phyloP scores from a whole-genome alignment of 2,329 filamentous ascomycete genomes.

The Myriosclerotinia curreyana region DNA sequence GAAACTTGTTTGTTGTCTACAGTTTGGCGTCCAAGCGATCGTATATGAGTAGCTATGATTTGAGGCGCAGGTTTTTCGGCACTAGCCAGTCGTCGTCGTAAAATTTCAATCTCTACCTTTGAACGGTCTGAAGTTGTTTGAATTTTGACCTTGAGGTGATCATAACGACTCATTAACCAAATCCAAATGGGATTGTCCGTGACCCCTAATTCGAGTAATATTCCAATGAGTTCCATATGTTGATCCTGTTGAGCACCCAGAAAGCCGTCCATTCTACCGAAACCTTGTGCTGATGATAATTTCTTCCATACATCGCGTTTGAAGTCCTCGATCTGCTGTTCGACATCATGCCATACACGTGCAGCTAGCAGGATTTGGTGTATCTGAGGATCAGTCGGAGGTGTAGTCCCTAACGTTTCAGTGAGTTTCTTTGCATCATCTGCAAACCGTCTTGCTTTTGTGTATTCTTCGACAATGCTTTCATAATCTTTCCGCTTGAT shows the following conservation, averaged over 20 bases:
- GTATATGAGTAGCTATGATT: conserved; percentile 70
- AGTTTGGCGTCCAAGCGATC: conserved; percentile 66
- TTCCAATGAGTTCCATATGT: conserved; percentile 85
- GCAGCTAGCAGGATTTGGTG: conserved; percentile 85
- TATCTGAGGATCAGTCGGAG: conserved; percentile 73
- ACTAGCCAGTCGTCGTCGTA: conserved; percentile 75
- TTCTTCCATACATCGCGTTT: conserved; percentile 88
- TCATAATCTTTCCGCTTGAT: conserved; percentile 93
- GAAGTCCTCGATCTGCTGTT: conserved; percentile 79
- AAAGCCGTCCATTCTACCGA: conserved; percentile 34
- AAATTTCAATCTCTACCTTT: conserved; percentile 86
- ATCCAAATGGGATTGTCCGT: conserved; percentile 96
- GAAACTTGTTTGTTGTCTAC: conserved; percentile 59
- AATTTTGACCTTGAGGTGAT: conserved; percentile 85
- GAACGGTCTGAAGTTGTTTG: conserved; percentile 76
- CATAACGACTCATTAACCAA: conserved; percentile 87
- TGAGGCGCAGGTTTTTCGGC: conserved; percentile 68
- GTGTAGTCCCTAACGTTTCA: conserved; percentile 51
- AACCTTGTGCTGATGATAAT: conserved; percentile 65
- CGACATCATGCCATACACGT: conserved; percentile 92
- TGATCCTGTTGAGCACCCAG: conserved; percentile 61
- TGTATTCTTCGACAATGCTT: conserved; percentile 80
- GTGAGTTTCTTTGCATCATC: conserved; percentile 73
- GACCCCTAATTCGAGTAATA: conserved; percentile 89
- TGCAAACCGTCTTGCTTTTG: conserved; percentile 74